A percentile compares a stretch with the other conserved stretches of the same genome.
These are phyloP conservation scores for Ganoderma lucidum DNA, from an alignment of 1,284 basidiomycete genomes.

Conservation along the genomic window DNA sequence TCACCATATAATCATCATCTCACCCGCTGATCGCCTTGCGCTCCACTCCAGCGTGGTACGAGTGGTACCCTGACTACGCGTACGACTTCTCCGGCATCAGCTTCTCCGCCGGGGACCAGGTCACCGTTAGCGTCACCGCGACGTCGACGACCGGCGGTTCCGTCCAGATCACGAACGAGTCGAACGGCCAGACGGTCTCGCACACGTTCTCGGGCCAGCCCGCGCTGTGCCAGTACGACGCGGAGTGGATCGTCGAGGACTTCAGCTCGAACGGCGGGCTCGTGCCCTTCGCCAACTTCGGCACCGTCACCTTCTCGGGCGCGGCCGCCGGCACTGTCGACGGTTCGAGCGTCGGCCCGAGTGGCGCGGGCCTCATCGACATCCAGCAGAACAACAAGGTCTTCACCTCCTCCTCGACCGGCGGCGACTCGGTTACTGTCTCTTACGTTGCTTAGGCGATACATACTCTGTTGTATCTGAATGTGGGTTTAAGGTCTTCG, in stretches of 20 bases:
- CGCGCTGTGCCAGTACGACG: conserved; percentile 43
- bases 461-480: too few relatives aligned
- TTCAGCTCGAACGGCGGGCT: conserved; percentile 40
- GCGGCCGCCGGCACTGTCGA: conserved; percentile 18
- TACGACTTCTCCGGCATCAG: conserved; percentile 44
- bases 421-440: conserved; percentile 37
- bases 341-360: conserved; percentile 28
- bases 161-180: conserved; percentile 41
- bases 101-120: conserved; percentile 40
- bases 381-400: conserved; percentile 41
- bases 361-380: conserved; percentile 41
- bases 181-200: conserved; percentile 40
- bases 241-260: conserved; percentile 44
- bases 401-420: conserved; percentile 38
- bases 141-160: conserved; percentile 38
- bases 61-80: conserved; percentile 43
- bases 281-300: conserved; percentile 48
- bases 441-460: conserved; percentile 25
- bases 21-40: neutral
- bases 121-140: conserved; percentile 43
- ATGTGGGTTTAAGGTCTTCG: too few relatives aligned
- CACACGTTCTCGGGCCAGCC: conserved; percentile 40
- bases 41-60: conserved; percentile 41
- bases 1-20: too few relatives aligned
- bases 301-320: conserved; percentile 40